Evolutionary conservation across 805 yeast genomes (phyloP), one percentile per base, ranked within the genome.

Genomic region (Wickerhamiella azyma): DNA sequence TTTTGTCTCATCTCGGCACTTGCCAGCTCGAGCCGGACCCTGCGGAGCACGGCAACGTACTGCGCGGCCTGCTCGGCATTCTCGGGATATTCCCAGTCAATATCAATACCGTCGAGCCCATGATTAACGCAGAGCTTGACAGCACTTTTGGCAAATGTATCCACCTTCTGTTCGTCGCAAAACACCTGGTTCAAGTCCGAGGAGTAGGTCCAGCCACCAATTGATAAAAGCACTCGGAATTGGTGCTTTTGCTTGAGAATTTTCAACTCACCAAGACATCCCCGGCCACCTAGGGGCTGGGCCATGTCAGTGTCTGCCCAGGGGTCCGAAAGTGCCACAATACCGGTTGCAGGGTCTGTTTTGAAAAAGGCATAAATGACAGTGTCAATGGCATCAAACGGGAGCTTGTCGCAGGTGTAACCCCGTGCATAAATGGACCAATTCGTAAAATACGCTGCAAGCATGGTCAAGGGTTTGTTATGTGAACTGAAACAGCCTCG

Each of bases 21-120:
- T 47, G 67, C 63, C 46, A 82, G 58, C 28, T 56, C 66, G 1
- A 13, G 38, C 37, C 76, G 66, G 21, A 77, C 53, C 13, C 46
- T 49, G 37, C 54, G 53, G 16, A 81, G 60, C 35, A 85, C 50
- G 3, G 58, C 55, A 1, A 72, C 65, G 50, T 76, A 69, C 33
- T 60, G 57, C 0, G 54, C 40, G 1, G 76, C 75, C 50, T 82
- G 78, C 0, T 59, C 56, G 3, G 58, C 55, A 37, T 60, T 67
- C 7, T 61, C 58, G 0, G 96, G 95, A 56, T 78, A 89, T 62
- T 89, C 98, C 96, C 96, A 89, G 63, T 89, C 98, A 26, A 89
- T 65, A 61, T 92, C 97, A 39, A 89, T 66, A 0, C 98, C 97
- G 60, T 92, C 96, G 56, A 92, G 78, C 0, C 81, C 79, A 57